Evolutionary conservation across 805 yeast species (phyloP), one percentile per base, ranked within the genome.

Genomic region (Nakazawaea ishiwadae): DNA sequence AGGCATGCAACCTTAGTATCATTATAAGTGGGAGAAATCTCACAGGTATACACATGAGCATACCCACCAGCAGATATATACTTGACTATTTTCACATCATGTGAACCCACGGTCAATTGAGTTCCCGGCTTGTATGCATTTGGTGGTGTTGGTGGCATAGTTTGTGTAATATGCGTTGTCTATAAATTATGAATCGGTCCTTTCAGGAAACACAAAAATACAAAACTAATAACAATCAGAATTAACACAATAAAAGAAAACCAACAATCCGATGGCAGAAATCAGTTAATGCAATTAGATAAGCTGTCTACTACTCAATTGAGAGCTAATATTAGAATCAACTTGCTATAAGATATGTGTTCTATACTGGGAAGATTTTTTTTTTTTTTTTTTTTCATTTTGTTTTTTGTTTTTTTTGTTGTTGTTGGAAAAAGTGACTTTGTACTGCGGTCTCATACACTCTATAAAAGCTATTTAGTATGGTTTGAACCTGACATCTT

Each of bases 31-130:
- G 89, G 89, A 20, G 73, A 69, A 15, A 84, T 77, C 35, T 73
- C 73, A 46, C 89, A 91, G 14, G 84, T 75, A 60, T 93, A 93
- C 4, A 93, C 96, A 58, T 86, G 95, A 9, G 99, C 98, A 69
- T 87, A 93, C 11, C 99, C 99, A 35, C 82, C 98, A 54, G 83
- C 83, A 5, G 95, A 83, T 32, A 90, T 65, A 64, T 85, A 90
- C 50, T 80, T 73, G 48, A 73, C 69, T 51, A 89, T 75, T 35
- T 68, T 63, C n/a, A 81, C 84, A 38, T 69, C 66, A 61, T 90
- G 96, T 4, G 90, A 75, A 9, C 96, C 97, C 28, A 89, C 96
- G 2, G 88, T 76, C 48, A 90, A 69, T 46, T 65, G 65, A 4
- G 93, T 84, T 4, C 96, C 96, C 7, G 93, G 84, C 9, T 71